Percentiles rank a stretch among this genome's conserved stretches.
Conservation (phyloP, 371 early-diverging fungal genomes). For the Rhizopus microsporus region DNA sequence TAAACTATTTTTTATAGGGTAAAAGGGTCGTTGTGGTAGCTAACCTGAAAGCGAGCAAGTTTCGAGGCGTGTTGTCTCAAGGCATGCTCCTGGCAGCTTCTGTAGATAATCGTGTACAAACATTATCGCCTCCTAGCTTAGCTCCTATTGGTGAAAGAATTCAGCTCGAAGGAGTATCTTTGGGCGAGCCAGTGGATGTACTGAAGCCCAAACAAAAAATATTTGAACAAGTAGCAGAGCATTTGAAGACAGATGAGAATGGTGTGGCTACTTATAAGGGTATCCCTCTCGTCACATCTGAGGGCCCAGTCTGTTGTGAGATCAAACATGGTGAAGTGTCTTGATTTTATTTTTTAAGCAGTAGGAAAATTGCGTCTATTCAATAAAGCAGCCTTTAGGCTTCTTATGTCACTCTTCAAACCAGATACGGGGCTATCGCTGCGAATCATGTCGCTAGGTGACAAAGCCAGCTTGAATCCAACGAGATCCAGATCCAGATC, state of each 20-base stretch:
- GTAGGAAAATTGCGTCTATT: constrained; percentile 34
- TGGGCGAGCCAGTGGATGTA: constrained; percentile 29
- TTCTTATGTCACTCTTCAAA: constrained; percentile 35
- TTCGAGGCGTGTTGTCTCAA: constrained; percentile 59
- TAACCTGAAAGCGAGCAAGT: constrained; percentile 63
- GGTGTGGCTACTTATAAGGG: constrained; percentile 57
- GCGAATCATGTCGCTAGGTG: background rate
- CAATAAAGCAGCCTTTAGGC: constrained; percentile 31
- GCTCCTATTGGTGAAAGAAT: constrained; percentile 53
- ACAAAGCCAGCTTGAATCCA: constrained; percentile 7
- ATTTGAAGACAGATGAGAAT: constrained; percentile 40
- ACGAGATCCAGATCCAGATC: constrained; percentile 10
- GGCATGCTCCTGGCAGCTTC: constrained; percentile 64
- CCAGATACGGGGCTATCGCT: constrained; percentile 21
- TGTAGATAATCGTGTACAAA: constrained; percentile 36
- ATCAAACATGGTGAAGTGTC: constrained; percentile 48
- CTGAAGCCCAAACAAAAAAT: constrained; percentile 62
- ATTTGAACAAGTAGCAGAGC: constrained; percentile 47
- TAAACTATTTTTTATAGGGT: constrained; percentile 18
- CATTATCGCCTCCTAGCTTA: constrained; percentile 46
- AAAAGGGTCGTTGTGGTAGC: constrained; percentile 55
- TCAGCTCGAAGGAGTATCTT: constrained; percentile 31
- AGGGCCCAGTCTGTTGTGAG: constrained; percentile 42
- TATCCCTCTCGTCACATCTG: constrained; percentile 44
- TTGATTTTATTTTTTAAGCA: constrained; percentile 13